Base-by-base conservation (phyloP, 2,329 filamentous ascomycete genomes). In the Nothophaeocryptopus gaeumannii region DNA sequence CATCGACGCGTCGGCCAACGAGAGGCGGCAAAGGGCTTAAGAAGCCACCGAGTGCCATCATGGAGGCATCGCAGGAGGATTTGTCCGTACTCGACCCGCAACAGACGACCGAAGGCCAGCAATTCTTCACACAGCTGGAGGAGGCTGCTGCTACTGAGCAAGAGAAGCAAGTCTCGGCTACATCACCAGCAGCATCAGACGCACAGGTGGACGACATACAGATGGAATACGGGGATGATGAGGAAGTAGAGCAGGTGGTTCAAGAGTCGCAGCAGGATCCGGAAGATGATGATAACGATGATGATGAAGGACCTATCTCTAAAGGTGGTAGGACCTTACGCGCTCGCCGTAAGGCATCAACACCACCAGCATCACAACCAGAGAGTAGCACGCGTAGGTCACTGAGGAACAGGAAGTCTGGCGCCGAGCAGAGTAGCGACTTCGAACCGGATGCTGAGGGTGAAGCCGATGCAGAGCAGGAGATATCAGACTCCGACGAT, bases 391-490 rank as follows among this genome's bases (percentile, higher is more conserved):
- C 70, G 63, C 61, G 73, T 59, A 60, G 65, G 29, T 72, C 70
- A 30, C 72, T 75, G 43, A 66, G 67, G 49, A 71, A 59, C 13
- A 57, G 71, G 33, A 76, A 78, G 65, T 50, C 63, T 29, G 63
- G 69, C 54, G 58, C 68, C 43, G 77, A 82, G 41, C 80, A 82
- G 44, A 82, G 78, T 58, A 84, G 81, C 58, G 82, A 85, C 58
- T 85, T 84, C 55, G 80, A 84, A 59, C 81, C 82, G 5, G 76
- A 75, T 31, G 74, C 74, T 15, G 80, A 82, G 41, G 76, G 75
- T 39, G 79, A 78, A 11, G 78, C 76, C 15, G 79, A 79, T 51
- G 72, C 71, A 12, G 74, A 75, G 16, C 79, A 81, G 47, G 74
- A 80, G 13, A 62, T 74, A 44, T 80, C 77, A 2, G 75, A 75